Base-by-base conservation (phyloP, 83 land plant species). In the Larix sibirica region DNA sequence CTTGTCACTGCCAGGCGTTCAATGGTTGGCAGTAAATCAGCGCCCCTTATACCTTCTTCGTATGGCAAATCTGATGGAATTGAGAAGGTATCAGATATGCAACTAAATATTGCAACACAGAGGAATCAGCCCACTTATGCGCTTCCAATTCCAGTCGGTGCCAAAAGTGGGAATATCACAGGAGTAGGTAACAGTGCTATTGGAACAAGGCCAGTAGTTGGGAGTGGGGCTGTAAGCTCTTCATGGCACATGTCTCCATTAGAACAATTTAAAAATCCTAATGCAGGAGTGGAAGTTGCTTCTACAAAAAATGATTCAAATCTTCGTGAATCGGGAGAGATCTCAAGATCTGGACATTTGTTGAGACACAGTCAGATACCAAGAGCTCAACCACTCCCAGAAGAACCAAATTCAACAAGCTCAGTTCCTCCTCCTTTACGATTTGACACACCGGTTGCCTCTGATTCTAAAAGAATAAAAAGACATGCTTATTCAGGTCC, bases 401-500 rank as follows among this genome's bases (percentile, higher is more conserved):
- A 50, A 65, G 59, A 50, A 68, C 28, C 81, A 83, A 64, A 44
- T 50, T 63, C 38, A 79, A 83, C 42, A 31, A 79, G 79, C 20
- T 44, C 28, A 24, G 65, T 67, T 60, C 71, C 80, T 24, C 88
- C 91, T n/a, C 90, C 86, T 81, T 84, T 77, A 38, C 83, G 82
- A 28, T 42, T 54, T 81, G 88, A 89, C 63, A 66, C 81, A 20
- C 78, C 28, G 17, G 71, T 24, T 81, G 84, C 65, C 20, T 88
- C 87, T 65, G 87, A 86, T 79, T 24, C 70, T 17, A 86, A 87
- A 80, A 88, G 85, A 66, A 80, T 81, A 60, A 87, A 88, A 71
- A 84, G 91, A 44, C 79, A 87, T 20, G 93, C 90, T 26, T 86
- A 84, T 28, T 93, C 93, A 24, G 91, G 93, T 69, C 91, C 95